A percentile compares a stretch with the other conserved stretches of the same genome.
phyloP scores from a whole-genome alignment of 2,329 filamentous ascomycete species.

The Macrophomina pseudophaseolina region DNA sequence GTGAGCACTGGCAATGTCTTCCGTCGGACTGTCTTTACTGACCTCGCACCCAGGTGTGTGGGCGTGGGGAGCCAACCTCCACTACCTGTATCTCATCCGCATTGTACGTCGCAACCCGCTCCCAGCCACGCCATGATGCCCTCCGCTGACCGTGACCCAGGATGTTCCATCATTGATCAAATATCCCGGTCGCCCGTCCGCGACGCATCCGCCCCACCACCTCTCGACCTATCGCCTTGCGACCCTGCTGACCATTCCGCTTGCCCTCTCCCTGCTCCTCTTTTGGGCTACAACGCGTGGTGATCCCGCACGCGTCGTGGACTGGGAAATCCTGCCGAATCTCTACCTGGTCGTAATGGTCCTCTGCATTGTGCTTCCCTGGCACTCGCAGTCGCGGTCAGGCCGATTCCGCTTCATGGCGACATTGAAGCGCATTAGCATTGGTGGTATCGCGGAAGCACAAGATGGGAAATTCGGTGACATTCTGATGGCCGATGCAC shows the following conservation, averaged over 20 bases:
- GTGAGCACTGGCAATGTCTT: conserved; percentile 27
- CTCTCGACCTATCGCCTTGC: conserved; percentile 86
- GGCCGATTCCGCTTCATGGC: conserved; percentile 78
- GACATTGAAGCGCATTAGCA: conserved; percentile 75
- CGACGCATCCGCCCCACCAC: conserved; percentile 75
- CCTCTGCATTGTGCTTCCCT: conserved; percentile 73
- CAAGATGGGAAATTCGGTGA: conserved; percentile 95
- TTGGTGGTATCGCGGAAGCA: conserved; percentile 85
- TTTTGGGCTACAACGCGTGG: conserved; percentile 86
- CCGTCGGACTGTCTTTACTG: conserved; percentile 16
- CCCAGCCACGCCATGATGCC: conserved; percentile 21
- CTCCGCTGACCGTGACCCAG: conserved; percentile 43
- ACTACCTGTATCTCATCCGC: conserved; percentile 77
- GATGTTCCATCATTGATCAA: conserved; percentile 85
- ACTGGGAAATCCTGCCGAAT: conserved; percentile 86
- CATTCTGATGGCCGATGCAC: conserved; percentile 87
- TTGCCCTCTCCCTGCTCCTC: conserved; percentile 72
- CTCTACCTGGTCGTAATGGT: conserved; percentile 76
- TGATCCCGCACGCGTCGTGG: conserved; percentile 70
- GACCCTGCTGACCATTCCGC: conserved; percentile 72
- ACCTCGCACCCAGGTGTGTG: conserved; percentile 70
- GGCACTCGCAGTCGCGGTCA: conserved; percentile 69
- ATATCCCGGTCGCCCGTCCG: conserved; percentile 76
- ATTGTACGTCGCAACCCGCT: conserved; percentile 61
- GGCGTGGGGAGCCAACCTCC: conserved; percentile 93